phyloP scores from a whole-genome alignment of 306 rosid genomes.

The Parietaria judaica region DNA sequence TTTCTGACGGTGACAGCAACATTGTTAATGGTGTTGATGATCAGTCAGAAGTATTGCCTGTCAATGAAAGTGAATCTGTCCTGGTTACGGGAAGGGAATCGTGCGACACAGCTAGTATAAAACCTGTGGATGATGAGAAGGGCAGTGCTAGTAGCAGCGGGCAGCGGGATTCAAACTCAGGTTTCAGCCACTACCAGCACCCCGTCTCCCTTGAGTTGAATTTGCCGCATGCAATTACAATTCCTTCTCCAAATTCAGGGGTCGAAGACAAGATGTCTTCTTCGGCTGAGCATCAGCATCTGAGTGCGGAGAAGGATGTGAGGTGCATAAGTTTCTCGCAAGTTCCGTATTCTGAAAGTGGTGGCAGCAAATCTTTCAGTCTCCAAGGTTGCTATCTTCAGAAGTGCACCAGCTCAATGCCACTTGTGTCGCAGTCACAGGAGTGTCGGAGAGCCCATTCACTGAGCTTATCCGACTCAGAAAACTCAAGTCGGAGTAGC shows the following conservation, averaged over 20 bases:
- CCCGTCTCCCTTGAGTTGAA: slow-evolving; percentile 25
- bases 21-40: slow-evolving; percentile 21
- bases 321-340: slow-evolving; percentile 30
- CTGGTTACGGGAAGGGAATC: slow-evolving; percentile 23
- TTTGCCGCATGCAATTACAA: slow-evolving; percentile 27
- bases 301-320: slow-evolving; percentile 27
- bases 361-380: slow-evolving; percentile 8
- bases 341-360: slow-evolving; percentile 20
- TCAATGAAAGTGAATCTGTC: slow-evolving; percentile 16
- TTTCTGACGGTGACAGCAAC: slow-evolving; percentile 27
- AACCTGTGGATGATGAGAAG: slow-evolving; percentile 26
- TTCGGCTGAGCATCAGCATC: slow-evolving; percentile 32
- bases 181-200: slow-evolving; percentile 28
- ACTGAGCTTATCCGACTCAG: slow-evolving; percentile 44
- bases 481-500: slow-evolving; percentile 56
- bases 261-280: slow-evolving; percentile 45
- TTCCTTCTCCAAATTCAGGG: slow-evolving; percentile 26
- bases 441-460: slow-evolving; percentile 26
- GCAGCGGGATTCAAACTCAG: slow-evolving; percentile 35
- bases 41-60: slow-evolving; percentile 19
- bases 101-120: slow-evolving; percentile 19
- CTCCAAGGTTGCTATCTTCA: slow-evolving; percentile 18
- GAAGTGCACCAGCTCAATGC: slow-evolving; percentile 29
- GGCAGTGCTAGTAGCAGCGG: slow-evolving; percentile 28
- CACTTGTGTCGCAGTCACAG: slow-evolving; percentile 28